Evolutionary conservation across 2,329 filamentous ascomycete genomes (phyloP), one percentile per base, ranked within the genome.

Genomic region (Aspergillus quadricinctus): DNA sequence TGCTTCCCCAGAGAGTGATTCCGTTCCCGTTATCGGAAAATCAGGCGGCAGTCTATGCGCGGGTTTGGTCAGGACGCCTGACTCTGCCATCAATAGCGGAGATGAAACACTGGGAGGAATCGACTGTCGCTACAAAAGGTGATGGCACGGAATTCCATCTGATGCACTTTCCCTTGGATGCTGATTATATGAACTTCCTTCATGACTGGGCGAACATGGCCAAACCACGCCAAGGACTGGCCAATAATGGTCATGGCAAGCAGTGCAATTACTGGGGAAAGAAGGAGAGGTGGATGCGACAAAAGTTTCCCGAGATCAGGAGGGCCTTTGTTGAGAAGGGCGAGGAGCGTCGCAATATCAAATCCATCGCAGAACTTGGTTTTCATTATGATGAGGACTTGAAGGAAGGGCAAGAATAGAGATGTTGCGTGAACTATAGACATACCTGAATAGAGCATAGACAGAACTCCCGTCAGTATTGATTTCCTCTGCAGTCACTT

Each of bases 11-110:
- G 68, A 88, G 88, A 63, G 84, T 94, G n/a, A 88, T 95, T n/a
- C 93, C 93, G 0, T 96, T 96, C 69, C 88, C 90, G 0, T 66
- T 94, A 1, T 82, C 87, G 0, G 91, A 97, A 75, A 85, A 84
- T 5, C 92, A 97, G 72, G 85, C 86, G 1, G 88, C 92, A 0
- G 83, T 90, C 0, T 80, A 95, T 48, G 85, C 92, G 2, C 84
- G 90, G 1, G 82, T 92, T 0, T 96, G 90, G 83, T 84, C 90
- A 0, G 88, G 89, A 35, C 77, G 83, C 0, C 76, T 96, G 0
- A 60, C 74, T 0, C 76, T 96, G 8, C 92, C 92, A 0, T 67
- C 82, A 0, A 70, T 69, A 1, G 68, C 76, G 0, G 83, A 85
- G 52, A 95, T 97, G 88, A 72, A 79, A 54, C 66, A 66, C 1